These are phyloP conservation scores for Maudiozyma serrabonitensis DNA, from an alignment of 805 yeast species.

Conservation along the genomic window DNA sequence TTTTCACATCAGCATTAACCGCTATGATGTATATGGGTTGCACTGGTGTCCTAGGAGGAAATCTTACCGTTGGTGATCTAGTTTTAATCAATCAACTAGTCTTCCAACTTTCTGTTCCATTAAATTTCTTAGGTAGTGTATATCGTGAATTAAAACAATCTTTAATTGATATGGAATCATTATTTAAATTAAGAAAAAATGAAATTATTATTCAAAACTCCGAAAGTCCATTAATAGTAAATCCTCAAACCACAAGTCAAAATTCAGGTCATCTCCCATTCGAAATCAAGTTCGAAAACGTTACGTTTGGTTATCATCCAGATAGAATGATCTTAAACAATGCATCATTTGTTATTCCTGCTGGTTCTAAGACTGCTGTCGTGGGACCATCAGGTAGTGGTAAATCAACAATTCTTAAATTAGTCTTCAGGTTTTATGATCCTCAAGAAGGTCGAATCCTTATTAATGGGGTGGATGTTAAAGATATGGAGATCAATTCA, in stretches of 20 bases:
- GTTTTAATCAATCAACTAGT: slow-evolving; percentile 92
- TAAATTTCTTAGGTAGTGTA: slow-evolving; percentile 90
- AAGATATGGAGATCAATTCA: slow-evolving; percentile 63
- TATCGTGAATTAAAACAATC: slow-evolving; percentile 92
- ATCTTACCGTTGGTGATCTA: slow-evolving; percentile 85
- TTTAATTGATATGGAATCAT: slow-evolving; percentile 87
- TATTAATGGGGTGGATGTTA: slow-evolving; percentile 83
- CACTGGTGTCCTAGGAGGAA: slow-evolving; percentile 76
- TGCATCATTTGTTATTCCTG: slow-evolving; percentile 77
- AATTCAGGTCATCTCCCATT: slow-evolving; percentile 37
- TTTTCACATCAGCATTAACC: slow-evolving; percentile 82
- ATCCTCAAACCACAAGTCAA: not conserved
- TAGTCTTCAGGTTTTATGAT: slow-evolving; percentile 86
- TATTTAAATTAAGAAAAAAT: slow-evolving; percentile 75
- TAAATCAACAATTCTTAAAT: slow-evolving; percentile 76
- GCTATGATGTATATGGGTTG: slow-evolving; percentile 98
- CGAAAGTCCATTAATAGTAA: slow-evolving; percentile 51
- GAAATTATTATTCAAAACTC: slow-evolving; percentile 55
- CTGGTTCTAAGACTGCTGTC: slow-evolving; percentile 84
- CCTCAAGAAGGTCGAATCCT: slow-evolving; percentile 65
- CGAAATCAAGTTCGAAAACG: slow-evolving; percentile 81
- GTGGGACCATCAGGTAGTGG: slow-evolving; percentile 98
- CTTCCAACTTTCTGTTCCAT: slow-evolving; percentile 89
- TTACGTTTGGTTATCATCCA: slow-evolving; percentile 84
- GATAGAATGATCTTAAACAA: slow-evolving; percentile 77